Percentiles rank a stretch among this genome's conserved stretches.
Evolutionary conservation across 202 grass and related monocot genomes (phyloP).

Genomic region (Brachypodium distachyon): DNA sequence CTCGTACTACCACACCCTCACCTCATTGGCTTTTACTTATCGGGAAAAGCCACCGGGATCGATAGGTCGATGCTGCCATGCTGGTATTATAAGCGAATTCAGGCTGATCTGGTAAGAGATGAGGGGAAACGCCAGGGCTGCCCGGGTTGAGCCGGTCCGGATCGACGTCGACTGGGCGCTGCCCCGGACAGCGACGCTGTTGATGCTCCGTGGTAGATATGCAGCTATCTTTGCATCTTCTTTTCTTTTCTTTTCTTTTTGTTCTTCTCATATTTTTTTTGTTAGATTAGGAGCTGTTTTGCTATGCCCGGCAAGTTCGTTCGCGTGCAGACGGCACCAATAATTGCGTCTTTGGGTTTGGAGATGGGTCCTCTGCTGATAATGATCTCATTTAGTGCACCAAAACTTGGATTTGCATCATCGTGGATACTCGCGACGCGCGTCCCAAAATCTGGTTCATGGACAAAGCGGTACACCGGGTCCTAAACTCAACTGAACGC

Average conservation of each 20-base stretch:
- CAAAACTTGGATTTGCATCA: background rate
- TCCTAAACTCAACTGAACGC: background rate
- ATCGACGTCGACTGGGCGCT: constrained; percentile 2
- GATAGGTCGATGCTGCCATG: no score
- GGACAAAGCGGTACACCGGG: background rate
- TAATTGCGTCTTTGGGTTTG: background rate
- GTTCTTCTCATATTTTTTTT: no score
- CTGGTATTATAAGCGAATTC: background rate
- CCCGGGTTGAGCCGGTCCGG: background rate
- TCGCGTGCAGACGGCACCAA: background rate
- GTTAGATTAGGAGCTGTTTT: no score
- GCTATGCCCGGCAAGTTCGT: background rate
- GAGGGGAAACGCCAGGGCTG: background rate
- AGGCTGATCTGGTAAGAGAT: background rate
- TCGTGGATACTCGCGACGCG: background rate
- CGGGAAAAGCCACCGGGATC: no score
- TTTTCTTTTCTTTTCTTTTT: no score
- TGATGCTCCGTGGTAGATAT: background rate
- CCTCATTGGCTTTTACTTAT: background rate
- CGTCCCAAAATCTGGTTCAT: background rate
- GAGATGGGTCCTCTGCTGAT: background rate
- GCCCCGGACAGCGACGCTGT: background rate
- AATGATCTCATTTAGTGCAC: background rate
- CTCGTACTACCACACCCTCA: background rate
- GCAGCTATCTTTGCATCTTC: background rate